Percentiles rank a stretch among this genome's conserved stretches.
These are phyloP conservation scores for Spathaspora gorwiae DNA, from an alignment of 805 yeast genomes.

Conservation along the genomic window DNA sequence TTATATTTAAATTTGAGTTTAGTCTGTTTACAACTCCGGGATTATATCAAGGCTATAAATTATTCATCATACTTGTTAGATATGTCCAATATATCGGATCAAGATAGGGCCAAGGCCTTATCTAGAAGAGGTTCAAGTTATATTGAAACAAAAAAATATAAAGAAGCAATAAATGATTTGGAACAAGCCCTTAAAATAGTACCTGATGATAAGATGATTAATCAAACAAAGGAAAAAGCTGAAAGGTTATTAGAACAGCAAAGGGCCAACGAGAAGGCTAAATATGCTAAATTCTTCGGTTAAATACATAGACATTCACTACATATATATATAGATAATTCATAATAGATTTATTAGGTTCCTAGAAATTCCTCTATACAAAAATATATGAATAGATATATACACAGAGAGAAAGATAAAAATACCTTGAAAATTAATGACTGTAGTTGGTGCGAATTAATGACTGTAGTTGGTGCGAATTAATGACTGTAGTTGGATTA, in stretches of 20 bases:
- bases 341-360: no score
- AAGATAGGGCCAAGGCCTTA: conserved; percentile 54
- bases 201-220: conserved; percentile 49
- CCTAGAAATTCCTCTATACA: no score
- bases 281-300: conserved; percentile 59
- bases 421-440: no score
- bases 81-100: conserved; percentile 26
- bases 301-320: conserved; percentile 11
- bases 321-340: no score
- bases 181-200: conserved; percentile 38
- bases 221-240: conserved; percentile 38
- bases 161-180: conserved; percentile 47
- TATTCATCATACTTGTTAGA: conserved; percentile 58
- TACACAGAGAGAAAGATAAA: no score
- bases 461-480: no score
- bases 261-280: conserved; percentile 49
- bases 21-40: conserved; percentile 44
- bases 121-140: conserved; percentile 53
- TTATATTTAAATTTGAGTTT: conserved; percentile 58
- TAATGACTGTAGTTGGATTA: no score
- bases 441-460: no score
- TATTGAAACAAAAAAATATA: conserved; percentile 40
- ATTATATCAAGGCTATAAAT: conserved; percentile 47
- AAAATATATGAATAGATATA: no score
- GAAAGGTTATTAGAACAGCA: conserved; percentile 36